Percentiles rank a stretch among this genome's conserved stretches.
phyloP scores from a whole-genome alignment of 2,329 filamentous ascomycete species.

The Arthrobotrys sinensis region DNA sequence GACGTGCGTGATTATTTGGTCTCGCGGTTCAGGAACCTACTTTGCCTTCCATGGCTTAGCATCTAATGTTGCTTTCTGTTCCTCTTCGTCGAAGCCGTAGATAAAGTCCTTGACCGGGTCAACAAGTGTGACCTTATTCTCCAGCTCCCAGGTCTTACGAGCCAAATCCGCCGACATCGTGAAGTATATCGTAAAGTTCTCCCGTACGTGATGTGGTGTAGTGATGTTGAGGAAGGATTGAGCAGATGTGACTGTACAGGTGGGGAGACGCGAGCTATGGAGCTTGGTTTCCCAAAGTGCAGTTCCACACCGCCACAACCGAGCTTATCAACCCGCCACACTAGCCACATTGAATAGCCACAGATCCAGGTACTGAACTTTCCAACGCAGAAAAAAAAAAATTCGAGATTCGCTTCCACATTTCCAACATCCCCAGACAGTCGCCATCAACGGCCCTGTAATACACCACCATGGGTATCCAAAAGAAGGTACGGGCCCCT shows the following conservation, averaged over 20 bases:
- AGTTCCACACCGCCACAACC: constrained; percentile 33
- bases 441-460: constrained; percentile 24
- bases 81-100: constrained; percentile 82
- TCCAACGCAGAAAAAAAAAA: constrained; percentile 49
- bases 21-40: constrained; percentile 14
- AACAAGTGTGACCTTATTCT: constrained; percentile 86
- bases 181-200: constrained; percentile 13
- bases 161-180: constrained; percentile 55
- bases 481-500: constrained; percentile 80
- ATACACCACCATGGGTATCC: constrained; percentile 81
- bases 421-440: constrained; percentile 31
- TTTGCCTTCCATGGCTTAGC: constrained; percentile 53
- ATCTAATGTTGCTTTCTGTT: constrained; percentile 77
- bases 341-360: constrained; percentile 66
- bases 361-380: constrained; percentile 72
- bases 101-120: constrained; percentile 91
- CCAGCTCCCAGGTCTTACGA: constrained; percentile 77
- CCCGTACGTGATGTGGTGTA: constrained; percentile 1
- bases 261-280: constrained; percentile 59
- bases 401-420: constrained; percentile 42
- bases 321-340: constrained; percentile 42
- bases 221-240: constrained; percentile 36
- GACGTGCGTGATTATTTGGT: neutral
- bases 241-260: constrained; percentile 44
- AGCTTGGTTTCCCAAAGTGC: constrained; percentile 56